Percentiles rank a stretch among this genome's conserved stretches.
Conservation (phyloP, 306 rosid genomes). For the Castanea sativa region DNA sequence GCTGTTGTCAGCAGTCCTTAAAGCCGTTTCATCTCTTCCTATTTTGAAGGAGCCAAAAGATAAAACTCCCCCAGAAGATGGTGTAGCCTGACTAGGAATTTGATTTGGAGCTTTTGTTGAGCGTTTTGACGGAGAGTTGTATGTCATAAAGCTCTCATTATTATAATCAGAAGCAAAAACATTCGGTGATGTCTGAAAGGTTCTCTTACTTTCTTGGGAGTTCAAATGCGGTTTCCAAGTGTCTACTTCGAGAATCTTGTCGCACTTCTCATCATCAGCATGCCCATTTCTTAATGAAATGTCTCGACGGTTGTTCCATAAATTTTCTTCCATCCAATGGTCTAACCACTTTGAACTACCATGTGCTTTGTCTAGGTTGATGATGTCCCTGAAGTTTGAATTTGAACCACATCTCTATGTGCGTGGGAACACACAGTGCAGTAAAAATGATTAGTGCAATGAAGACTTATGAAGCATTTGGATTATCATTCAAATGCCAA, state of each 20-base stretch:
- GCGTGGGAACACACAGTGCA: constrained; percentile 17
- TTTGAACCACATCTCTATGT: constrained; percentile 83
- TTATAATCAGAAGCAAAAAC: constrained; percentile 34
- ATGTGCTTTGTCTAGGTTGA: constrained; percentile 35
- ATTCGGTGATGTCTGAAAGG: constrained; percentile 43
- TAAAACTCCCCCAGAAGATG: constrained; percentile 34
- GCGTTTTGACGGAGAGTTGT: constrained; percentile 58
- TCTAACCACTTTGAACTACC: constrained; percentile 64
- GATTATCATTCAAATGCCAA: neutral
- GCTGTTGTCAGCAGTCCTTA: constrained; percentile 52
- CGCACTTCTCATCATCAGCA: constrained; percentile 61
- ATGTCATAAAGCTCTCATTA: constrained; percentile 25
- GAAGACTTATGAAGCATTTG: neutral
- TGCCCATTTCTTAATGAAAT: constrained; percentile 34
- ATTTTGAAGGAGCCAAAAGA: constrained; percentile 34
- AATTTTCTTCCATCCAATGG: constrained; percentile 88
- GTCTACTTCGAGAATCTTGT: constrained; percentile 95
- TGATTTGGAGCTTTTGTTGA: constrained; percentile 36
- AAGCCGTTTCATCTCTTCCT: constrained; percentile 52
- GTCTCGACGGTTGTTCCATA: constrained; percentile 37
- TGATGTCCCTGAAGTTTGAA: constrained; percentile 52
- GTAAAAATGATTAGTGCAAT: neutral
- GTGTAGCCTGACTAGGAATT: constrained; percentile 23
- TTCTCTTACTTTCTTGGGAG: constrained; percentile 36
- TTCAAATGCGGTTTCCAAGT: constrained; percentile 85